Conservation (phyloP, 768 basidiomycete species). For the Naematelia aurantialba region DNA sequence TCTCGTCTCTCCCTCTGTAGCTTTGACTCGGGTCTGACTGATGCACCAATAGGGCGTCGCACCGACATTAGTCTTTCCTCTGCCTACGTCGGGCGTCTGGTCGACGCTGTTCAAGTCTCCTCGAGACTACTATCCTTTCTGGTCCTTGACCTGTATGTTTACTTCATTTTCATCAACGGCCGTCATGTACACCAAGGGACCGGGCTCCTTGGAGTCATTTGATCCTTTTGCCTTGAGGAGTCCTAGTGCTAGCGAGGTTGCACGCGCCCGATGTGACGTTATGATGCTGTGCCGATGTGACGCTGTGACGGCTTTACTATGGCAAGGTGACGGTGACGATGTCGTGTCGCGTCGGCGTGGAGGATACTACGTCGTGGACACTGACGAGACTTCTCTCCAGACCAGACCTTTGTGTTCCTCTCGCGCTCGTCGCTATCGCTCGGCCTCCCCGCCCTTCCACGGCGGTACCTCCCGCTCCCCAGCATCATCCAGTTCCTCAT, state of each 20-base stretch:
- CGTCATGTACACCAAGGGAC: no score
- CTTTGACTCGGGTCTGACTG: no score
- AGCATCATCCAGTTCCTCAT: constrained; percentile 69
- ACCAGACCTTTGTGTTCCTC: constrained; percentile 76
- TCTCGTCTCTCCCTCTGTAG: not conserved
- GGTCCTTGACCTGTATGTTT: constrained; percentile 52
- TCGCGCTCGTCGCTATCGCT: constrained; percentile 87
- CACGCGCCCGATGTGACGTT: no score
- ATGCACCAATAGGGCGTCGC: constrained; percentile 64
- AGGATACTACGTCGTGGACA: no score
- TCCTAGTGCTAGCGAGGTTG: no score
- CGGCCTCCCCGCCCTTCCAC: constrained; percentile 73
- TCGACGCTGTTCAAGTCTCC: constrained; percentile 75
- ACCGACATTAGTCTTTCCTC: constrained; percentile 82
- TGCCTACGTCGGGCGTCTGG: constrained; percentile 66
- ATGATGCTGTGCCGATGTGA: no score
- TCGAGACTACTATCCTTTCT: constrained; percentile 90
- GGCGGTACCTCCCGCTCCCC: constrained; percentile 66
- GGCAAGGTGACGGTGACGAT: no score
- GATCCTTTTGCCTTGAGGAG: no score
- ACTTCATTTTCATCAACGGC: not conserved
- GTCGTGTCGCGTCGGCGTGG: no score
- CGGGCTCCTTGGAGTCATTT: no score
- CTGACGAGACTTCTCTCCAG: constrained; percentile 12
- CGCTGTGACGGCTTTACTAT: no score